Conservation (phyloP, 768 basidiomycete species). For the Phallus indusiatus region DNA sequence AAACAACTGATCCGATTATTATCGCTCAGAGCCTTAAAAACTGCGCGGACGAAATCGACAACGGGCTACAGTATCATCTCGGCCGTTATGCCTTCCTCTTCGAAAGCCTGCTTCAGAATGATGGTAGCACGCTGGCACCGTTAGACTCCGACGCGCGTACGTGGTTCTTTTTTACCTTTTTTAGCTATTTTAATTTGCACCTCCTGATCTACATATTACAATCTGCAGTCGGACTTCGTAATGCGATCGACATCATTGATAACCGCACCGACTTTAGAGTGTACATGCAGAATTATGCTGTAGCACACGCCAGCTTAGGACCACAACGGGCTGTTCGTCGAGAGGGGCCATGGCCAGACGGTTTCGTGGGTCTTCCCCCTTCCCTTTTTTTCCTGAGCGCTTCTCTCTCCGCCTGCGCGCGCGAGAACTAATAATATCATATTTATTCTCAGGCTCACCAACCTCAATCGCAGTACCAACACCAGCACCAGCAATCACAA, state of each 20-base stretch:
- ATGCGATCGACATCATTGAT: slow-evolving; percentile 85
- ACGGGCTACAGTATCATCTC: slow-evolving; percentile 97
- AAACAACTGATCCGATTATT: not conserved
- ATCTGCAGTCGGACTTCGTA: slow-evolving; percentile 61
- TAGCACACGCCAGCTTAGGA: slow-evolving; percentile 58
- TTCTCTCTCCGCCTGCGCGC: not conserved
- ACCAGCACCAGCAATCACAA: not conserved
- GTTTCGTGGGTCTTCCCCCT: slow-evolving; percentile 48
- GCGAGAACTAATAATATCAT: slow-evolving; percentile 9
- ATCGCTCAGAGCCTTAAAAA: slow-evolving; percentile 73
- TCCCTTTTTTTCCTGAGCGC: slow-evolving; percentile 24
- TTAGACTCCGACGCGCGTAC: slow-evolving; percentile 53
- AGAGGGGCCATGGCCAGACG: slow-evolving; percentile 86
- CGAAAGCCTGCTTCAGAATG: slow-evolving; percentile 82
- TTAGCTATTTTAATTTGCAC: slow-evolving; percentile 7
- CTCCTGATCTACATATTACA: no score
- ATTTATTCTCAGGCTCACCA: slow-evolving; percentile 45
- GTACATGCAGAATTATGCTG: slow-evolving; percentile 96
- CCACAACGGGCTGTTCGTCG: slow-evolving; percentile 60
- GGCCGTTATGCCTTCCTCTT: slow-evolving; percentile 91
- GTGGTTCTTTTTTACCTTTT: slow-evolving; percentile 12
- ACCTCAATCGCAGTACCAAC: slow-evolving; percentile 34
- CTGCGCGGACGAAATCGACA: slow-evolving; percentile 90
- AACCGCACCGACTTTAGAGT: slow-evolving; percentile 90
- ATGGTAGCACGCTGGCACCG: slow-evolving; percentile 77